Evolutionary conservation across 768 basidiomycete species (phyloP), one percentile per base, ranked within the genome.

Genomic region (Suillus occidentalis): DNA sequence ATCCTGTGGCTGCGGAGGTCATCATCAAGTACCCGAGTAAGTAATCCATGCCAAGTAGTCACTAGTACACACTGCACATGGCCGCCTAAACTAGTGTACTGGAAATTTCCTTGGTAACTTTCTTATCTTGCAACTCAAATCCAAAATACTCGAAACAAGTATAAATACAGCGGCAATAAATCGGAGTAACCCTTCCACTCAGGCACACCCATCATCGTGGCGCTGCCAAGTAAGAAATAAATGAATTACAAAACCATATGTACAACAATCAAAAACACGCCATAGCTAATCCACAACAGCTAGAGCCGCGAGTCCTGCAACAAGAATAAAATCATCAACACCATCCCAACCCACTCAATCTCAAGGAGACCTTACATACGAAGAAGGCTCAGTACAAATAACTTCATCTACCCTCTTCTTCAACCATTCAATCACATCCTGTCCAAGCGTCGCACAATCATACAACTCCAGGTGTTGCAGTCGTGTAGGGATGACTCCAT

Each of bases 391-490:
- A 12, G 84, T 83, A 68, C 86, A 89, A 34, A 83, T 77, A 1
- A 91, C 88, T 37, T 85, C 85, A 18, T 83, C 84, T 55, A 92
- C 82, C 63, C 90, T 77, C 62, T 76, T 80, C 72, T 82, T 83
- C 70, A 92, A 70, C 90, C 90, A 92, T 70, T 80, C 79, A 67
- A 90, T 76, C 56, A 92, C 88, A 71, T 92, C 90, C 73, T 83
- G 81, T 1, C 89, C 89, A 14, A 91, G 75, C 65, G 79, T 81
- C 50, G 85, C 80, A 75, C 90, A 92, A 64, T 91, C 89, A 69
- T 85, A 71, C 79, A 91, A 67, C 76, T 91, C 90, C 42, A 93
- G 71, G 60, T 78, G 77, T 69, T 79, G 81, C 67, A 92, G 73
- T 70, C 84, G 81, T 66, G 77, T 77, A 0, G 88, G 88, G 10